Evolutionary conservation across 2,329 filamentous ascomycete genomes (phyloP).

Genomic region (Fusarium piperis): DNA sequence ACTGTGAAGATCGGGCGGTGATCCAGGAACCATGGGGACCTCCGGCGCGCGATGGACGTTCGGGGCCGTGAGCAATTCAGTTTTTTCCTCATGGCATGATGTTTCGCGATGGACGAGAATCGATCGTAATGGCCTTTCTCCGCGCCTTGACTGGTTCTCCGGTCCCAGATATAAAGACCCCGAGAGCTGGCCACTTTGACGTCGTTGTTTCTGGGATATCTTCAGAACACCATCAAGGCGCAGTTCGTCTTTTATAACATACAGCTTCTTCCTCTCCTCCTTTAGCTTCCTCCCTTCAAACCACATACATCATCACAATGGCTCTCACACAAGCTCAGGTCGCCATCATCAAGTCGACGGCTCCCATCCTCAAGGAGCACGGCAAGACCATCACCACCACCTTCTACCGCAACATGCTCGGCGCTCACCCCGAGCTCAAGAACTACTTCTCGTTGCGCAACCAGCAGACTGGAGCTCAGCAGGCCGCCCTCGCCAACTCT

Average conservation of each 20-base stretch:
- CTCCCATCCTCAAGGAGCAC: conserved; percentile 75
- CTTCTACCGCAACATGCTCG: conserved; percentile 77
- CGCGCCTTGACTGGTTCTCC: conserved; percentile 33
- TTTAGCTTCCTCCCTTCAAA: background rate
- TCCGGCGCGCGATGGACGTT: conserved; percentile 11
- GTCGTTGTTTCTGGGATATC: conserved; percentile 5
- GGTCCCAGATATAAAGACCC: conserved; percentile 31
- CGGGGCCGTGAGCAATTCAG: conserved; percentile 2
- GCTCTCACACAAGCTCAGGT: conserved; percentile 71
- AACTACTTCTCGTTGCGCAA: conserved; percentile 77
- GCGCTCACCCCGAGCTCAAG: conserved; percentile 70
- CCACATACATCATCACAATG: conserved; percentile 43
- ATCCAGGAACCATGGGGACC: conserved; percentile 28
- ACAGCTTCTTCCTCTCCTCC: background rate
- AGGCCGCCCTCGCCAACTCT: conserved; percentile 73
- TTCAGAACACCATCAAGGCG: conserved; percentile 14
- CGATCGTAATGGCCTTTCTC: conserved; percentile 36
- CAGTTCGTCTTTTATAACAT: background rate
- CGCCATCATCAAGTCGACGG: conserved; percentile 79
- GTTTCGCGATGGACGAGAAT: background rate
- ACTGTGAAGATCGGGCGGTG: conserved; percentile 27
- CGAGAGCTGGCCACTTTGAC: background rate
- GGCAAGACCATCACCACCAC: conserved; percentile 74
- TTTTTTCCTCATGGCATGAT: conserved; percentile 28
- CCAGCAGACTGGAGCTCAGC: conserved; percentile 74